Evolutionary conservation across 2,329 filamentous ascomycete species (phyloP).

Genomic region (Tolypocladium album): DNA sequence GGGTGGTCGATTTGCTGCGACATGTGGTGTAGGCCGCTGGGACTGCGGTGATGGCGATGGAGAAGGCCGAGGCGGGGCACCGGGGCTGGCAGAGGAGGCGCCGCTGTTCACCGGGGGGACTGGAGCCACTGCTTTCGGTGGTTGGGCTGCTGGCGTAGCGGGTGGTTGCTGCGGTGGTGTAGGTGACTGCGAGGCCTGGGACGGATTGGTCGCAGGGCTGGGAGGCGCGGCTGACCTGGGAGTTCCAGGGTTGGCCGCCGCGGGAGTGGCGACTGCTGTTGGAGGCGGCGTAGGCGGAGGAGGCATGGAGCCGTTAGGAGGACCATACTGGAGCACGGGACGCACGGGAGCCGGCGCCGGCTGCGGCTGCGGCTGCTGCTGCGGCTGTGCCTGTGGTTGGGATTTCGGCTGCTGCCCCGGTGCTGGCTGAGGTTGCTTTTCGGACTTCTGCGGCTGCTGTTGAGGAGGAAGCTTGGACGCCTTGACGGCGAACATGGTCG

Average conservation of each 20-base stretch:
- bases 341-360: conserved; percentile 21
- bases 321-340: conserved; percentile 55
- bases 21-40: conserved; percentile 11
- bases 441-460: conserved; percentile 12
- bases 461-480: conserved; percentile 41
- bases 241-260: conserved; percentile 9
- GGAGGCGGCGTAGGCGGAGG: conserved; percentile 31
- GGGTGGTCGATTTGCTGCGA: conserved; percentile 9
- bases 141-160: conserved; percentile 1
- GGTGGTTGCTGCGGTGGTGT: conserved; percentile 4
- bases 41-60: conserved; percentile 5
- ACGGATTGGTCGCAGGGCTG: conserved; percentile 6
- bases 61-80: conserved; percentile 1
- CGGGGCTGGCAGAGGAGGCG: conserved; percentile 2
- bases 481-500: conserved; percentile 62
- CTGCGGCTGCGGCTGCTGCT: conserved; percentile 2
- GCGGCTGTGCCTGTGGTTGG: conserved; percentile 6
- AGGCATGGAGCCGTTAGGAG: conserved; percentile 51
- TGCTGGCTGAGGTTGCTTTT: conserved; percentile 1
- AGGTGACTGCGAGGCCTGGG: conserved; percentile 3
- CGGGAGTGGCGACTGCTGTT: conserved; percentile 10
- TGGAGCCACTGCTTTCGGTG: background rate
- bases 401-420: conserved; percentile 9
- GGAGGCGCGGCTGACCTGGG: conserved; percentile 8
- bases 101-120: background rate